A percentile compares a stretch with the other conserved stretches of the same genome.
These are phyloP conservation scores for Trypanosoma rangeli DNA, from an alignment of 208 protist genomes.

Conservation along the genomic window DNA sequence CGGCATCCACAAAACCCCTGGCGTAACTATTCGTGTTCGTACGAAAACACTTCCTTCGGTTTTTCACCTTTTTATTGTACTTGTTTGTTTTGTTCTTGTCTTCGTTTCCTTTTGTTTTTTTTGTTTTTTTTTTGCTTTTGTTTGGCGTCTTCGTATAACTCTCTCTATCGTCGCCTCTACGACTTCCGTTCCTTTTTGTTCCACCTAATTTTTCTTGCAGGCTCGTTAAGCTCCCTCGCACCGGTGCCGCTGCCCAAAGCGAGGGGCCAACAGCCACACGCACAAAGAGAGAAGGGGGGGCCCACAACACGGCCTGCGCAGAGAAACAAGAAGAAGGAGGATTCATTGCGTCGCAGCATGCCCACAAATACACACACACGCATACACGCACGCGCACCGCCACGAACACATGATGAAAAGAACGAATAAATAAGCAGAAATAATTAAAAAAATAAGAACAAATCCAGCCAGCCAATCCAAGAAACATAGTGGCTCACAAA, in stretches of 20 bases:
- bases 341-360: no score
- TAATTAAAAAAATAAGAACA: neutral
- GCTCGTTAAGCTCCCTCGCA: neutral
- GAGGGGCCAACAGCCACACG: neutral
- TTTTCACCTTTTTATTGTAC: neutral
- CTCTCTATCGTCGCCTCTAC: neutral
- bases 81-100: neutral
- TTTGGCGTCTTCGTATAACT: neutral
- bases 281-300: neutral
- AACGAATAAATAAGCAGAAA: neutral
- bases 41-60: neutral
- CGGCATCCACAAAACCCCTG: constrained; percentile 5
- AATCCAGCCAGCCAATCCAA: neutral
- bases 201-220: neutral
- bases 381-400: no score
- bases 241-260: neutral
- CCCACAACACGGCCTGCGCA: neutral
- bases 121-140: neutral
- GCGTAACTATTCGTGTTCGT: neutral
- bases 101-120: neutral
- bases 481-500: no score
- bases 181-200: neutral
- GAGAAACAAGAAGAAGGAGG: neutral
- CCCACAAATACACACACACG: no score
- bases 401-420: no score